phyloP scores from a whole-genome alignment of 2,329 filamentous ascomycete genomes.

The Alternaria ethzedia region DNA sequence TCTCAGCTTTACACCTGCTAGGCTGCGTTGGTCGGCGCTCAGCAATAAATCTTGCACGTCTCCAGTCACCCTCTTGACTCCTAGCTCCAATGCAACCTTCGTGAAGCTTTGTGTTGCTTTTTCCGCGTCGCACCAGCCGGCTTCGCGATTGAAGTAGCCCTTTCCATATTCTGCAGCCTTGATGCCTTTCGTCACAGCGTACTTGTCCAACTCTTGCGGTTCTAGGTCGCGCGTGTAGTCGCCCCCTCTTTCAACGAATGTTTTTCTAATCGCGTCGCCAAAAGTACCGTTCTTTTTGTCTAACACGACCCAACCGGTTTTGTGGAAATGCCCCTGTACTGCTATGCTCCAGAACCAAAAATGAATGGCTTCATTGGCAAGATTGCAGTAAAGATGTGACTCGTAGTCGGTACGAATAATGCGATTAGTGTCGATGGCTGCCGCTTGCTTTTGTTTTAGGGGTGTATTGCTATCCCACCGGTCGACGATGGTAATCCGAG shows the following conservation, averaged over 20 bases:
- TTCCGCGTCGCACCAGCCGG: conserved; percentile 62
- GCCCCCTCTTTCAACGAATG: conserved; percentile 55
- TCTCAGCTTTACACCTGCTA: conserved; percentile 56
- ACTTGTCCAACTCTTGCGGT: conserved; percentile 53
- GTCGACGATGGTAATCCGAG: conserved; percentile 39
- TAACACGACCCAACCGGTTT: conserved; percentile 66
- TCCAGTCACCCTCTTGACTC: conserved; percentile 55
- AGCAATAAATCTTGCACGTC: conserved; percentile 55
- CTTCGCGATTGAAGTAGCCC: conserved; percentile 58
- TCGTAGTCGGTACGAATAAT: conserved; percentile 67
- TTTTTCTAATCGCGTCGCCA: conserved; percentile 59
- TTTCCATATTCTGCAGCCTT: conserved; percentile 28
- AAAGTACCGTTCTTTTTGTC: conserved; percentile 56
- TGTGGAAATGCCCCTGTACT: conserved; percentile 56
- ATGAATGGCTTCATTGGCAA: conserved; percentile 51
- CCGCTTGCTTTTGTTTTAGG: conserved; percentile 58
- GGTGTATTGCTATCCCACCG: conserved; percentile 29
- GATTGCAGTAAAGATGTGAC: conserved; percentile 62
- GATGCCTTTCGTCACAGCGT: conserved; percentile 46
- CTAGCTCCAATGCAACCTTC: conserved; percentile 51
- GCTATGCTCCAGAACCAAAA: conserved; percentile 50
- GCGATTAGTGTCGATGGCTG: conserved; percentile 67
- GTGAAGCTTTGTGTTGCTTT: conserved; percentile 55
- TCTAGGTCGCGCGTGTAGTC: conserved; percentile 48
- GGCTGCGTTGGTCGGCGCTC: conserved; percentile 34